phyloP scores from a whole-genome alignment of 192 early-diverging fungal genomes.

The Podila clonocystis region DNA sequence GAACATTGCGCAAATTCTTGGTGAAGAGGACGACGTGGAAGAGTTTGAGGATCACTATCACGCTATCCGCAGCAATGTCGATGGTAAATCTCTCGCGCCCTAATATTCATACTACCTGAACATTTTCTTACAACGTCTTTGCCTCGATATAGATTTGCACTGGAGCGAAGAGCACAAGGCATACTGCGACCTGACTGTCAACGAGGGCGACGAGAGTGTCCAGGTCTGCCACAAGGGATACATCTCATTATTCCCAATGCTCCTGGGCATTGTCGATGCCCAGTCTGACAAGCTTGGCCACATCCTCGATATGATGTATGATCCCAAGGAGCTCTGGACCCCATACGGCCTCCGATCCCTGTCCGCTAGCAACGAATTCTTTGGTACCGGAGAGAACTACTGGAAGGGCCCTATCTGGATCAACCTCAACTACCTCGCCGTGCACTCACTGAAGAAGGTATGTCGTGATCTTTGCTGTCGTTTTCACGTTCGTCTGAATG shows the following conservation, averaged over 20 bases:
- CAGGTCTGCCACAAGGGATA: slow-evolving; percentile 79
- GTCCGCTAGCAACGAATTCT: slow-evolving; percentile 68
- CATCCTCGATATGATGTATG: slow-evolving; percentile 80
- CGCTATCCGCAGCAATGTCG: slow-evolving; percentile 63
- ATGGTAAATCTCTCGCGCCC: slow-evolving; percentile 44
- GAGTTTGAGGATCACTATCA: slow-evolving; percentile 63
- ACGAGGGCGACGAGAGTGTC: slow-evolving; percentile 58
- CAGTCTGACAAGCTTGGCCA: slow-evolving; percentile 76
- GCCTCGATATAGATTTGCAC: slow-evolving; percentile 61
- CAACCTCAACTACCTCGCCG: slow-evolving; percentile 88
- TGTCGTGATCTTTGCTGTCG: background rate
- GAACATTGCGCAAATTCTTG: slow-evolving; percentile 67
- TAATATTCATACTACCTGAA: background rate
- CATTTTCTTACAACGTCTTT: background rate
- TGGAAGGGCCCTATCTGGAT: slow-evolving; percentile 97
- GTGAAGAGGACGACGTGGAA: slow-evolving; percentile 63
- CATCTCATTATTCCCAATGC: slow-evolving; percentile 84
- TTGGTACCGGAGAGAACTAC: slow-evolving; percentile 89
- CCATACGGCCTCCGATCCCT: slow-evolving; percentile 76
- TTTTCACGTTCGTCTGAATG: background rate
- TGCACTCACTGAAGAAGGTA: slow-evolving; percentile 77
- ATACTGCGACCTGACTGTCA: slow-evolving; percentile 72
- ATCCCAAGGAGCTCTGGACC: slow-evolving; percentile 86
- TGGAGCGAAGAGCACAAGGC: slow-evolving; percentile 71
- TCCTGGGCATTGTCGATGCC: slow-evolving; percentile 75